Percentiles rank a stretch among this genome's conserved stretches.
Evolutionary conservation across 768 basidiomycete species (phyloP).

Genomic region (Coprinellus micaceus): DNA sequence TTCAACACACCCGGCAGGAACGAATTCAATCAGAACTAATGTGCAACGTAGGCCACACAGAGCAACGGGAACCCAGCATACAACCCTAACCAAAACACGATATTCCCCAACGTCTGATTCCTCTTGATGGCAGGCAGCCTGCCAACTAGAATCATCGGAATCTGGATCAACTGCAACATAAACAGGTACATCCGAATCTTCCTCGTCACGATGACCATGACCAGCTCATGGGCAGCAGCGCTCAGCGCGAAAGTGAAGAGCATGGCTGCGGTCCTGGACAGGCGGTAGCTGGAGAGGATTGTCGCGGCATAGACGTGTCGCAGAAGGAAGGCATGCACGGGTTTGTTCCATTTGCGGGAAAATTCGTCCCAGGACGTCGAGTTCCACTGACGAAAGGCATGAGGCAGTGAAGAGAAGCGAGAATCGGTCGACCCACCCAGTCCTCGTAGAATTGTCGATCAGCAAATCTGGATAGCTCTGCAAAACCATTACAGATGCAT

Average conservation of each 20-base stretch:
- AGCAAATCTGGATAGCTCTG: slow-evolving; percentile 94
- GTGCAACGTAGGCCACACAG: slow-evolving; percentile 63
- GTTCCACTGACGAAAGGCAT: slow-evolving; percentile 67
- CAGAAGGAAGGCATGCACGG: slow-evolving; percentile 89
- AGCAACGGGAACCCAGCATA: slow-evolving; percentile 91
- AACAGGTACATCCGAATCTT: slow-evolving; percentile 93
- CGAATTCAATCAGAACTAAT: too few relatives aligned
- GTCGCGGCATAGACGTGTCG: slow-evolving; percentile 94
- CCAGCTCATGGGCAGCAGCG: slow-evolving; percentile 87
- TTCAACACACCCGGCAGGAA: too few relatives aligned
- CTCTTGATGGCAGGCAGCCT: slow-evolving; percentile 72
- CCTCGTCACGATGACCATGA: slow-evolving; percentile 93
- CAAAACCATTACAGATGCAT: slow-evolving; percentile 95
- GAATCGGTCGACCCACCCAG: slow-evolving; percentile 53
- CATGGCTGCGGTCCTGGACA: slow-evolving; percentile 81
- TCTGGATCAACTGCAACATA: slow-evolving; percentile 71
- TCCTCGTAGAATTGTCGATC: slow-evolving; percentile 97
- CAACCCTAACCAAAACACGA: slow-evolving; percentile 93
- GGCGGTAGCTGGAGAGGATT: slow-evolving; percentile 61
- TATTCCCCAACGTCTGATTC: slow-evolving; percentile 77
- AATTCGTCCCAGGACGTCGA: slow-evolving; percentile 97
- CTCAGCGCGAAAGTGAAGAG: slow-evolving; percentile 90
- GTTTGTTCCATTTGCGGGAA: slow-evolving; percentile 97
- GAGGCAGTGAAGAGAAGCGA: not conserved
- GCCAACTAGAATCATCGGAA: slow-evolving; percentile 84